Evolutionary conservation across 1,284 basidiomycete genomes (phyloP), one percentile per base, ranked within the genome.

Genomic region (Ustilago hordei): DNA sequence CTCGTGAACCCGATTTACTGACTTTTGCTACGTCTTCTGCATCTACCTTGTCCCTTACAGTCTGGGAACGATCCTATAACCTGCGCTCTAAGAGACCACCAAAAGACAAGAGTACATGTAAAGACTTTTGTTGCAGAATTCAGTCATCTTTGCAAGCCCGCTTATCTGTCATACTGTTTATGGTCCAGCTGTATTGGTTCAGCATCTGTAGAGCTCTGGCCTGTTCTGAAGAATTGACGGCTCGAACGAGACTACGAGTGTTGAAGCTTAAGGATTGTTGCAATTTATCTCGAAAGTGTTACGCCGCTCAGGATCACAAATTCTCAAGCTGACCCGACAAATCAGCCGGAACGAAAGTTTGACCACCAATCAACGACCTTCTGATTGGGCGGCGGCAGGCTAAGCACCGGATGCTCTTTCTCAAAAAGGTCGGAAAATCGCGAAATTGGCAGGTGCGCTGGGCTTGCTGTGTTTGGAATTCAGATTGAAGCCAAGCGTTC

Each of bases 31-130:
- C 23, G 23, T 28, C 23, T 28, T 28, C 23, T 31, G 8, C 17
- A 5, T 28, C 19, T 4, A 8, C 19, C 19, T 15, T 11, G n/a
- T 11, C 11, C 6, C 28, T 38, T 4, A 65, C 54, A 75, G 72
- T 36, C 64, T 75, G 7, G 72, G 72, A 39, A 75, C 72, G 23
- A 75, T 75, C 35, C 47, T 75, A 31, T 75, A 45, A 66, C 55
- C 34, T 34, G 35, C 23, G 13, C 32, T 7, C 23, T 13, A 23
- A 48, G 36, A 32, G 35, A 59, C 43, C 11, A 19, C 43, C 17
- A 45, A 31, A 35, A 15, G 36, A 11, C 32, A 34, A 35, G 17
- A 41, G n/a, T 23, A 31, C 50, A 17, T 63, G 38, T 54, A 58
- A 31, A 58, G 31, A 12, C 9, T 17, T 23, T 43, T 45, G 35